phyloP scores from a whole-genome alignment of 768 basidiomycete species.

The Cytidiella melzeri region DNA sequence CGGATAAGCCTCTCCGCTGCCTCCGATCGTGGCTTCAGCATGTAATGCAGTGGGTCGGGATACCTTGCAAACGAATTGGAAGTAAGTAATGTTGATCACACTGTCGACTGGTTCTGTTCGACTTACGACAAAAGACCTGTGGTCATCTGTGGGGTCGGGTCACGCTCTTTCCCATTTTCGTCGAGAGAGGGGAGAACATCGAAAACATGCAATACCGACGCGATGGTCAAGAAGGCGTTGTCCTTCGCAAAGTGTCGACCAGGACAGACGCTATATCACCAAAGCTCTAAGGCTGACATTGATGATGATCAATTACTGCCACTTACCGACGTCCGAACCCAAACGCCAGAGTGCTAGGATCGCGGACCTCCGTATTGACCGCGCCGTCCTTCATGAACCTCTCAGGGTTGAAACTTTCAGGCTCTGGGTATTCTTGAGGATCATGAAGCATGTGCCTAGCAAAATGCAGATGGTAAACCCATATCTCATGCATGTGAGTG shows the following conservation, averaged over 20 bases:
- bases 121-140: background rate
- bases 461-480: background rate
- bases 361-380: background rate
- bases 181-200: slow-evolving; percentile 1
- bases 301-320: background rate
- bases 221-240: slow-evolving; percentile 9
- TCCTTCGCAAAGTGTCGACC: slow-evolving; percentile 12
- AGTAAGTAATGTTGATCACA: background rate
- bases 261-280: slow-evolving; percentile 12
- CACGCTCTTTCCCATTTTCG: background rate
- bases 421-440: slow-evolving; percentile 4
- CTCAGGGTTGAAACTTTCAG: slow-evolving; percentile 3
- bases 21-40: slow-evolving; percentile 1
- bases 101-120: too few relatives aligned
- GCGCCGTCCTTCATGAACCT: slow-evolving; percentile 5
- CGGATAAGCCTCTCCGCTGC: background rate
- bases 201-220: slow-evolving; percentile 8
- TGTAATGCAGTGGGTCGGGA: slow-evolving; percentile 4
- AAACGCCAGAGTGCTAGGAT: slow-evolving; percentile 10
- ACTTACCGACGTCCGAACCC: slow-evolving; percentile 14
- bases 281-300: background rate
- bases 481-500: background rate
- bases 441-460: slow-evolving; percentile 6
- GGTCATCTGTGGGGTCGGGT: background rate
- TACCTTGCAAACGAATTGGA: background rate